phyloP scores from a whole-genome alignment of 2,329 filamentous ascomycete genomes.

The Fusarium abutilonis region DNA sequence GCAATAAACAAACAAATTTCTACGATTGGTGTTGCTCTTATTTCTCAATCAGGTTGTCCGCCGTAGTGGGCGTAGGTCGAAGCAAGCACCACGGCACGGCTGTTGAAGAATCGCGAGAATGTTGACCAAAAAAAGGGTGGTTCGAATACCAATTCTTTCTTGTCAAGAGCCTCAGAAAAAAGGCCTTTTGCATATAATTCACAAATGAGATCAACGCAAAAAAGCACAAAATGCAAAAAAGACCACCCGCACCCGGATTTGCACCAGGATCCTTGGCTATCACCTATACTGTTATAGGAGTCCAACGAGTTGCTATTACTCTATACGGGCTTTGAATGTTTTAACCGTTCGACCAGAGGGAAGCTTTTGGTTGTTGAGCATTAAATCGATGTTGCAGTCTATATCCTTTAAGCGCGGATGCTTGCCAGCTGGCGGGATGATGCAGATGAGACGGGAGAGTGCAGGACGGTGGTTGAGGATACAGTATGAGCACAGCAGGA shows the following conservation, averaged over 20 bases:
- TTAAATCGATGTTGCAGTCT: constrained; percentile 12
- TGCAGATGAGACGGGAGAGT: constrained; percentile 26
- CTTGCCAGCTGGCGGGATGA: constrained; percentile 33
- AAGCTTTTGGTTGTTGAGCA: constrained; percentile 25
- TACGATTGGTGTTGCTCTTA: background rate
- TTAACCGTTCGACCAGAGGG: constrained; percentile 41
- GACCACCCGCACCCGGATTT: constrained; percentile 50
- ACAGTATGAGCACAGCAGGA: background rate
- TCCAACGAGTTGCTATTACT: constrained; percentile 52
- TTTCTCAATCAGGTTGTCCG: background rate
- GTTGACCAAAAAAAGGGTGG: background rate
- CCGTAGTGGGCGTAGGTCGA: background rate
- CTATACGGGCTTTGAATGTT: constrained; percentile 45
- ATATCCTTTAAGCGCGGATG: constrained; percentile 18
- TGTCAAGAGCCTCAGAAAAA: background rate
- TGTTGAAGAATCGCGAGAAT: background rate
- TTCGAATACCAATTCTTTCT: background rate
- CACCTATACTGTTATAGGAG: constrained; percentile 48
- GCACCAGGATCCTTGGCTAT: constrained; percentile 52
- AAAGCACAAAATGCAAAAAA: constrained; percentile 5
- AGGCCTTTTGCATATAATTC: background rate
- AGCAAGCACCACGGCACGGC: background rate
- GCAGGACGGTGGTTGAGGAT: constrained; percentile 12
- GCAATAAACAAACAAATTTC: background rate
- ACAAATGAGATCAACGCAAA: no score